Evolutionary conservation across 73 alveolate genomes (phyloP).

Genomic region (Symbiodinium natans): DNA sequence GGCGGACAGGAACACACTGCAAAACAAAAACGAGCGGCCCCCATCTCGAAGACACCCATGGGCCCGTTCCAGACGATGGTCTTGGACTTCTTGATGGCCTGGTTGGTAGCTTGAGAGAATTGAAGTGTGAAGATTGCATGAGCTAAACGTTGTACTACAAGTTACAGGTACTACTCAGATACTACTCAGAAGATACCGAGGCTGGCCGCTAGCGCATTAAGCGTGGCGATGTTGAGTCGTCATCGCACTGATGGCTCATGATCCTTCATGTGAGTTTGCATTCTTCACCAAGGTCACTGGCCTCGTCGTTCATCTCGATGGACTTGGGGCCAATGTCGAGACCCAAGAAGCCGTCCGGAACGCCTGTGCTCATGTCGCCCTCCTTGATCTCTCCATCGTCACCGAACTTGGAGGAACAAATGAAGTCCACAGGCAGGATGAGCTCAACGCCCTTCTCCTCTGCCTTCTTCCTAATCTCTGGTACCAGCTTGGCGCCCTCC

Average conservation of each 20-base stretch:
- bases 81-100: neutral
- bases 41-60: conserved; percentile 31
- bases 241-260: too few relatives aligned
- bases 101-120: neutral
- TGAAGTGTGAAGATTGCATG: neutral
- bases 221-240: too few relatives aligned
- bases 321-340: conserved; percentile 97
- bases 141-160: neutral
- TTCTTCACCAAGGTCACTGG: neutral
- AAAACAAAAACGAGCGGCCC: too few relatives aligned
- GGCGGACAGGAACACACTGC: too few relatives aligned
- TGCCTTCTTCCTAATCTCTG: conserved; percentile 95
- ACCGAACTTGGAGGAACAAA: conserved; percentile 97
- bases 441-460: conserved; percentile 97
- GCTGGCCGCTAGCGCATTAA: too few relatives aligned
- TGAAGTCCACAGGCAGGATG: conserved; percentile 97
- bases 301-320: conserved; percentile 14
- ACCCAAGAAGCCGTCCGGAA: conserved; percentile 97
- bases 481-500: conserved; percentile 95
- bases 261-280: neutral
- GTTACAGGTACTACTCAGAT: neutral
- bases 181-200: neutral
- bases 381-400: conserved; percentile 32
- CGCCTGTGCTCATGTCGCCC: conserved; percentile 18
- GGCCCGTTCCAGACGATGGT: neutral